These are phyloP conservation scores for Solanum lycopersicoides DNA, from an alignment of 257 asterid species.

Conservation along the genomic window DNA sequence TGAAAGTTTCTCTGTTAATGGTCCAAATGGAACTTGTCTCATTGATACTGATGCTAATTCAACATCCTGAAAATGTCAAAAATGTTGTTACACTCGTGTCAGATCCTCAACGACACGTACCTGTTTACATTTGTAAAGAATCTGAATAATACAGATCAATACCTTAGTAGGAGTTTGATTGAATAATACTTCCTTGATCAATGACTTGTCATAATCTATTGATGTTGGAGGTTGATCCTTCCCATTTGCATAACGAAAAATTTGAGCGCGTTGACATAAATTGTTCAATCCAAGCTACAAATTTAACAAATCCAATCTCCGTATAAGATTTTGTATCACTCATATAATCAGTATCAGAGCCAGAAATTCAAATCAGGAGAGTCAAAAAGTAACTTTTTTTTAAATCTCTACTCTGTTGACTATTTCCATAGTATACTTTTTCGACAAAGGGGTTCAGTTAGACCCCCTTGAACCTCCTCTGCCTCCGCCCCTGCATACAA, in stretches of 20 bases:
- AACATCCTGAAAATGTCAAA: constrained; percentile 22
- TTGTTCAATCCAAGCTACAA: constrained; percentile 30
- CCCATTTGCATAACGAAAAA: constrained; percentile 43
- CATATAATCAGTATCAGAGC: neutral
- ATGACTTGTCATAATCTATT: constrained; percentile 35
- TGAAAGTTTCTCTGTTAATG: constrained; percentile 26
- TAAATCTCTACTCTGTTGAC: neutral
- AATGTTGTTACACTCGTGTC: neutral
- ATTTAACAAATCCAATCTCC: neutral
- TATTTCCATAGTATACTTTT: too few relatives aligned
- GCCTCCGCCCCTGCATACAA: neutral
- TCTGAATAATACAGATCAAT: neutral
- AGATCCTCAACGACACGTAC: neutral
- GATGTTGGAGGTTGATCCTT: constrained; percentile 41
- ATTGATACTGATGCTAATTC: constrained; percentile 43
- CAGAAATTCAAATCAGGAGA: neutral
- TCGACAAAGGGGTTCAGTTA: neutral
- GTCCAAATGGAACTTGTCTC: constrained; percentile 41
- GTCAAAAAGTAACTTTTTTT: neutral
- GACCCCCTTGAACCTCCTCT: neutral
- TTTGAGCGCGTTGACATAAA: constrained; percentile 33
- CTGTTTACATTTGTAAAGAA: neutral
- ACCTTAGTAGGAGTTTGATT: constrained; percentile 53
- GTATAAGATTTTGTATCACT: neutral
- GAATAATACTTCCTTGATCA: constrained; percentile 37